Conservation (phyloP, 345 rosid species). For the Mangifera indica region DNA sequence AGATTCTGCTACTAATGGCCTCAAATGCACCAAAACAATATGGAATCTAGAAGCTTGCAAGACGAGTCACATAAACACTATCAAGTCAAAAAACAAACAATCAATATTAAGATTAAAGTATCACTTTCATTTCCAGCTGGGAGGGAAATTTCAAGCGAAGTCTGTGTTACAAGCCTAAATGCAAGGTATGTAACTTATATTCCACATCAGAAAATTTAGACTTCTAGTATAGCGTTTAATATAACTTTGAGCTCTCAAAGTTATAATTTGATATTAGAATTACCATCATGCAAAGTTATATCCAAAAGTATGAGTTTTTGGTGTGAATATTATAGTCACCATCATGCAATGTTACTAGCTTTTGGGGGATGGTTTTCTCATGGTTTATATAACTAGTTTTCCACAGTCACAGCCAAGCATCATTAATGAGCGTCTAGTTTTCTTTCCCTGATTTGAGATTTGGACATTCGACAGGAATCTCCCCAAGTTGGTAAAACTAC, state of each 20-base stretch:
- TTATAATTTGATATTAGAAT: too few species aligned
- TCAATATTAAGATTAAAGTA: neutral
- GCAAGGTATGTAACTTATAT: too few species aligned
- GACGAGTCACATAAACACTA: neutral
- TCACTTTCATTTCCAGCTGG: neutral
- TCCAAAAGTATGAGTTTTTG: too few species aligned
- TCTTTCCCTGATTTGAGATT: neutral
- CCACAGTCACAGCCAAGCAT: neutral
- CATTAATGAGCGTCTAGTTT: neutral
- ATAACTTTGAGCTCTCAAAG: too few species aligned
- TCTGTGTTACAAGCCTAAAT: too few species aligned
- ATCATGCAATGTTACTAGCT: too few species aligned
- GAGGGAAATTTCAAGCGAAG: neutral
- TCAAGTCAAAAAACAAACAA: neutral
- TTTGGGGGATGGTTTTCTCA: too few species aligned
- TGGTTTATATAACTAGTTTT: neutral
- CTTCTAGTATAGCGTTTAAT: too few species aligned
- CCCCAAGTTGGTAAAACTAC: neutral
- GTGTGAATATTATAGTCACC: too few species aligned
- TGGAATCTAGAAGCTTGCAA: neutral
- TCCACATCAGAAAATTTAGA: too few species aligned
- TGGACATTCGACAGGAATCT: neutral
- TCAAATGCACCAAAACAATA: neutral
- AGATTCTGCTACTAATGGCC: neutral
- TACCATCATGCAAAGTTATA: too few species aligned